Percentiles rank a stretch among this genome's conserved stretches.
Conservation (phyloP, 1,284 basidiomycete species). For the Pterulicium gracile region DNA sequence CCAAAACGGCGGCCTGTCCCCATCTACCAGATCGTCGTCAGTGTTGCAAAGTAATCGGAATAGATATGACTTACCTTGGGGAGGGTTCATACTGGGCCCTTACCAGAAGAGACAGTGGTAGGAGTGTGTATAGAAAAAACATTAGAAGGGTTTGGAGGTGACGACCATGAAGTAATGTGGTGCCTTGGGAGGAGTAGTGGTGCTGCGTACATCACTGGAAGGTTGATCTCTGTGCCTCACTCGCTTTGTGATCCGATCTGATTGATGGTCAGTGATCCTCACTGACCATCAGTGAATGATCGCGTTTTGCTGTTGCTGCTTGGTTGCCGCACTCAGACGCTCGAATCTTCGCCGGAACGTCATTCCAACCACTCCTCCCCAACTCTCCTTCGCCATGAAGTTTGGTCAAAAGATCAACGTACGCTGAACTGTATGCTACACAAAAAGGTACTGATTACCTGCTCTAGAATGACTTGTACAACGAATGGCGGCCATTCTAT, state of each 20-base stretch:
- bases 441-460: no score
- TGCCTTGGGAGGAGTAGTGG: background rate
- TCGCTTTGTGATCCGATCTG: no score
- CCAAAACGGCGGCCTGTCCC: slow-evolving; percentile 62
- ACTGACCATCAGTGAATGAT: no score
- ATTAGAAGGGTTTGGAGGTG: background rate
- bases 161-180: background rate
- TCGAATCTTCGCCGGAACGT: no score
- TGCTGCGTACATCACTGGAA: background rate
- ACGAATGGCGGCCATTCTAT: slow-evolving; percentile 86
- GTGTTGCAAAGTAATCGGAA: no score
- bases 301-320: background rate
- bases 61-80: background rate
- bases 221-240: no score
- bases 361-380: no score
- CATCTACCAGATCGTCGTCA: slow-evolving; percentile 50
- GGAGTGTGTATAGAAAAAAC: background rate
- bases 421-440: background rate
- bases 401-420: slow-evolving; percentile 8
- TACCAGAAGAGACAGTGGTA: background rate
- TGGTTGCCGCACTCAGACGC: no score
- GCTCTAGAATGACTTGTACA: slow-evolving; percentile 69
- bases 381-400: slow-evolving; percentile 8
- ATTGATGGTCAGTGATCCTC: no score
- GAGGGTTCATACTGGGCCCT: background rate